phyloP scores from a whole-genome alignment of 495 filamentous ascomycete species.

The Pyronema omphalodes region DNA sequence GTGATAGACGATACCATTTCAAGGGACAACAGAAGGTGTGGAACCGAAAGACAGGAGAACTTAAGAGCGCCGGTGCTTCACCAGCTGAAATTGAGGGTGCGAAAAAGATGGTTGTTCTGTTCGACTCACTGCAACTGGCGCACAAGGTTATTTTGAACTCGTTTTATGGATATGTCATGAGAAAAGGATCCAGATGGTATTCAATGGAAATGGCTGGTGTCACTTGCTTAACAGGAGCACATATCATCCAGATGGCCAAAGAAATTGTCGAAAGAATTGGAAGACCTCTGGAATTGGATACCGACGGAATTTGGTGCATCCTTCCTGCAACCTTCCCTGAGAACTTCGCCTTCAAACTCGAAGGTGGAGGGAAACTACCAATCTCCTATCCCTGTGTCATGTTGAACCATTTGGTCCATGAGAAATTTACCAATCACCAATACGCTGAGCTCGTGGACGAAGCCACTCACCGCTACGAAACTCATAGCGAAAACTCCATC shows the following conservation, averaged over 20 bases:
- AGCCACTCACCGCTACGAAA: constrained; percentile 70
- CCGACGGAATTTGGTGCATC: constrained; percentile 99
- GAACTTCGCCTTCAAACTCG: constrained; percentile 84
- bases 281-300: constrained; percentile 90
- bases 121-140: constrained; percentile 87
- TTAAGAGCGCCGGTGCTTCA: constrained; percentile 65
- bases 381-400: constrained; percentile 98
- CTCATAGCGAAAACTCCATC: constrained; percentile 93
- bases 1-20: constrained; percentile 92
- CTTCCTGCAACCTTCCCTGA: constrained; percentile 91
- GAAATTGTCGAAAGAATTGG: constrained; percentile 88
- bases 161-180: constrained; percentile 99
- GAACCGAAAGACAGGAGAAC: constrained; percentile 82
- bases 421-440: constrained; percentile 86
- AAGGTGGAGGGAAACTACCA: constrained; percentile 83
- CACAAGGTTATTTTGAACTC: constrained; percentile 99
- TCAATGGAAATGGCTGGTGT: constrained; percentile 99
- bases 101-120: constrained; percentile 96
- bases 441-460: constrained; percentile 79
- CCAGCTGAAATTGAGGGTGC: constrained; percentile 68
- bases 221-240: constrained; percentile 88
- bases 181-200: constrained; percentile 97
- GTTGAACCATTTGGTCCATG: constrained; percentile 96
- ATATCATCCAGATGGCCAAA: constrained; percentile 93
- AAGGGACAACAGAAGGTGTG: constrained; percentile 96